These are phyloP conservation scores for Xylaria flabelliformis DNA, from an alignment of 495 filamentous ascomycete species.

Conservation along the genomic window DNA sequence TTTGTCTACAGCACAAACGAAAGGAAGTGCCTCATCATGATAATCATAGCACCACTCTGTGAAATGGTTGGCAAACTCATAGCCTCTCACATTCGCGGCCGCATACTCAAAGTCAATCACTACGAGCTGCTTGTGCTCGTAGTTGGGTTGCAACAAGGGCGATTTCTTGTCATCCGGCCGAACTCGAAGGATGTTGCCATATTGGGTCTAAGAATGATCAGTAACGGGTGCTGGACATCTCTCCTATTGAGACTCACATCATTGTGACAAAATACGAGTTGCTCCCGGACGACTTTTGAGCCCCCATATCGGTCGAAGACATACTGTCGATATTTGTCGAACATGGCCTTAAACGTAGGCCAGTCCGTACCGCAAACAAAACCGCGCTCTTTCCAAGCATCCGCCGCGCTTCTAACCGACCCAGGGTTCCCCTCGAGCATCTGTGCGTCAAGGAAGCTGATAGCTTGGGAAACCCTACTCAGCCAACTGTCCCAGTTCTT, in stretches of 20 bases:
- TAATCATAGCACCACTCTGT: slow-evolving; percentile 99
- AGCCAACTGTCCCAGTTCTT: slow-evolving; percentile 97
- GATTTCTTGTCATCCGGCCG: slow-evolving; percentile 79
- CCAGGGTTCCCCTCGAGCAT: slow-evolving; percentile 45
- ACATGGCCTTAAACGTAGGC: slow-evolving; percentile 73
- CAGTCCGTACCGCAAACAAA: slow-evolving; percentile 87
- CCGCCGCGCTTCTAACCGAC: slow-evolving; percentile 39
- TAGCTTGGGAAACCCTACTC: slow-evolving; percentile 75
- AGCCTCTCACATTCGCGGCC: slow-evolving; percentile 82
- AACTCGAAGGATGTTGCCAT: slow-evolving; percentile 95
- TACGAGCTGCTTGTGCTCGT: slow-evolving; percentile 91
- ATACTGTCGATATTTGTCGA: slow-evolving; percentile 80
- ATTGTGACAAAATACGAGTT: slow-evolving; percentile 94
- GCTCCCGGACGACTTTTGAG: slow-evolving; percentile 66
- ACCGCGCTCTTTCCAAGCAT: slow-evolving; percentile 70
- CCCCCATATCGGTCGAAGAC: slow-evolving; percentile 75
- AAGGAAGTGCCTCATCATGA: slow-evolving; percentile 69
- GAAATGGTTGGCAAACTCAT: slow-evolving; percentile 98
- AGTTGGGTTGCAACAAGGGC: slow-evolving; percentile 84
- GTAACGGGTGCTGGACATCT: neutral
- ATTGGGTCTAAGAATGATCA: slow-evolving; percentile 75
- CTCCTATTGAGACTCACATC: slow-evolving; percentile 68
- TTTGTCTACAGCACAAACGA: slow-evolving; percentile 66
- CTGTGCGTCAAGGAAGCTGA: slow-evolving; percentile 76
- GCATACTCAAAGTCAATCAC: slow-evolving; percentile 99